Base-by-base conservation (phyloP, 2,329 filamentous ascomycete genomes). In the Stylonectria norvegica region DNA sequence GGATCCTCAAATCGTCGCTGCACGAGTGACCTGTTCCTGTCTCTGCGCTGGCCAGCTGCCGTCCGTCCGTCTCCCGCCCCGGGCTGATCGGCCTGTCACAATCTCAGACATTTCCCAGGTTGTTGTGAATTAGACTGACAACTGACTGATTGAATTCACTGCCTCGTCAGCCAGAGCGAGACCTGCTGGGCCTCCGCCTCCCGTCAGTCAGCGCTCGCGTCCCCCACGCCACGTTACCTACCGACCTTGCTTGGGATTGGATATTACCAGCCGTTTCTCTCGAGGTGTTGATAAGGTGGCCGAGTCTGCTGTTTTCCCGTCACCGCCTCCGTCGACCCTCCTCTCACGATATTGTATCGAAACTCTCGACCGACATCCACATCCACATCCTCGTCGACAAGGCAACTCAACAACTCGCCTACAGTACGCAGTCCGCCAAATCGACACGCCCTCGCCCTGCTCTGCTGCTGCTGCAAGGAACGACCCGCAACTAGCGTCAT, bases 391-490 rank as follows among this genome's bases (percentile, higher is more conserved):
- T 7, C 17, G 30, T 9, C 30, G 30, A 12, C 22, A 7, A 7
- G 22, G 12, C 22, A 25, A 8, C 22, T 8, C 12, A 25, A 12
- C 22, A 12, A 25, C 22, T 12, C 12, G 22, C 22, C 7, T 25
- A 12, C 22, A 8, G 22, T 12, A 25, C 22, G 7, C 14, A 28
- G 19, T 18, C 20, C 34, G 27, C 9, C 27, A 12, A 38, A 35
- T 38, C 35, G 30, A 31, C 38, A 45, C 27, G 36, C 25, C 37
- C 41, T 40, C 18, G 22, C 20, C 28, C 31, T 36, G 19, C 19
- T 28, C 34, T 32, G 20, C 17, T n/a, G 34, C 17, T 34, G 31
- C 54, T 57, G 54, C 54, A 56, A 57, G 54, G 54, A 39, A 57
- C 54, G 42, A 54, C 42, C 46, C 45, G 52, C 50, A 39, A 47